A percentile compares a stretch with the other conserved stretches of the same genome.
phyloP scores from a whole-genome alignment of 2,329 filamentous ascomycete genomes.

The Gaeumannomyces tritici region DNA sequence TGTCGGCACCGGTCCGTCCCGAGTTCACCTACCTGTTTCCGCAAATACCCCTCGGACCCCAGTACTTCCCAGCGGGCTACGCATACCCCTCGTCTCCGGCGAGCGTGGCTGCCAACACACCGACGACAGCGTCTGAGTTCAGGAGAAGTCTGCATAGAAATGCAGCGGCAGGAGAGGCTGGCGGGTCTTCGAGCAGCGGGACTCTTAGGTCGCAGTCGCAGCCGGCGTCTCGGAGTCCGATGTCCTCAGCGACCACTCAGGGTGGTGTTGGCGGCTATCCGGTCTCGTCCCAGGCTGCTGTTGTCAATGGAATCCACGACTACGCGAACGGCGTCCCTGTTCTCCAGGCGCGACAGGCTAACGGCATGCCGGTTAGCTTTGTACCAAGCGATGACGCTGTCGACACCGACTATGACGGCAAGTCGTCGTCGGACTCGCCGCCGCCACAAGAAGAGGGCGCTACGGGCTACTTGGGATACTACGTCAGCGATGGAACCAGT shows the following conservation, averaged over 20 bases:
- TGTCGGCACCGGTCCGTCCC: constrained; percentile 47
- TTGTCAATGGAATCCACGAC: constrained; percentile 24
- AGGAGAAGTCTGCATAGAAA: constrained; percentile 45
- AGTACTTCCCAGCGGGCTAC: constrained; percentile 31
- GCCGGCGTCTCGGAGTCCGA: constrained; percentile 41
- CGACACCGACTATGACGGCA: constrained; percentile 35
- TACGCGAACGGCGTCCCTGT: constrained; percentile 24
- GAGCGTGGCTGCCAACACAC: constrained; percentile 16
- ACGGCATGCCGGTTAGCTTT: constrained; percentile 44
- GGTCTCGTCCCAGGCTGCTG: constrained; percentile 12
- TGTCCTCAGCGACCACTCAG: constrained; percentile 10
- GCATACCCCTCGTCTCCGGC: constrained; percentile 50
- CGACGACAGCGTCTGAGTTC: constrained; percentile 36
- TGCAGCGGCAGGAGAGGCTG: constrained; percentile 33
- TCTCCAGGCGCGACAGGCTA: constrained; percentile 29
- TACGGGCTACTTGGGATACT: constrained; percentile 26
- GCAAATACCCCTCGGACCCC: constrained; percentile 25
- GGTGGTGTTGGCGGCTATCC: constrained; percentile 16
- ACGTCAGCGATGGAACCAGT: constrained; percentile 21
- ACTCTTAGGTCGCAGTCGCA: constrained; percentile 59
- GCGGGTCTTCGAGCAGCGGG: constrained; percentile 37
- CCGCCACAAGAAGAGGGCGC: constrained; percentile 33
- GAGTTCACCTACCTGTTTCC: constrained; percentile 41
- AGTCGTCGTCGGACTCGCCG: constrained; percentile 31
- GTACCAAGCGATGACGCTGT: constrained; percentile 37